Conservation (phyloP, 78 protist species). For the Monosiga brevicollis region DNA sequence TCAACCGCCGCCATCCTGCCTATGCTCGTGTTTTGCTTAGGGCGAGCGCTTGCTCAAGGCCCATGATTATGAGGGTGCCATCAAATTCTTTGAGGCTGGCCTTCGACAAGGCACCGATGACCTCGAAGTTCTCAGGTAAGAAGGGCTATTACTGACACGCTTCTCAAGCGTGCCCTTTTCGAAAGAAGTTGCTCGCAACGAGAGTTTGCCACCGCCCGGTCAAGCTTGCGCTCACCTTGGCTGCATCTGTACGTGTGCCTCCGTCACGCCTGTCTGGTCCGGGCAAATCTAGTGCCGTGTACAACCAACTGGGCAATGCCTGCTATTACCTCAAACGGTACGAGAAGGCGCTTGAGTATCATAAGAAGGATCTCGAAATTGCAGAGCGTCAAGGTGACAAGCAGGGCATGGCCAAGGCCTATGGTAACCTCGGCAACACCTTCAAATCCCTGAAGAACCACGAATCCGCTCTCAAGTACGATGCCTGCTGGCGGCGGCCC, state of each 20-base stretch:
- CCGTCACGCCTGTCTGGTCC: background rate
- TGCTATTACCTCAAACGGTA: no score
- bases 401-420: no score
- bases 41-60: background rate
- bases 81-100: background rate
- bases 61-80: background rate
- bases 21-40: background rate
- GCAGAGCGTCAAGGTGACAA: no score
- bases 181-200: background rate
- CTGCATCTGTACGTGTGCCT: background rate
- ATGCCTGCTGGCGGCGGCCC: no score
- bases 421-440: no score
- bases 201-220: no score
- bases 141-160: no score
- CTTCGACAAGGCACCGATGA: background rate
- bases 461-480: no score
- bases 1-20: no score
- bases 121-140: background rate
- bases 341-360: background rate
- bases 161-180: background rate
- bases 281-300: background rate
- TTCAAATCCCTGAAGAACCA: background rate
- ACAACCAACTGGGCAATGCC: no score
- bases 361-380: background rate
- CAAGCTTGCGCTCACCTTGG: background rate